Evolutionary conservation across 2,329 filamentous ascomycete species (phyloP).

Genomic region (Arthrobotrys megalospora): DNA sequence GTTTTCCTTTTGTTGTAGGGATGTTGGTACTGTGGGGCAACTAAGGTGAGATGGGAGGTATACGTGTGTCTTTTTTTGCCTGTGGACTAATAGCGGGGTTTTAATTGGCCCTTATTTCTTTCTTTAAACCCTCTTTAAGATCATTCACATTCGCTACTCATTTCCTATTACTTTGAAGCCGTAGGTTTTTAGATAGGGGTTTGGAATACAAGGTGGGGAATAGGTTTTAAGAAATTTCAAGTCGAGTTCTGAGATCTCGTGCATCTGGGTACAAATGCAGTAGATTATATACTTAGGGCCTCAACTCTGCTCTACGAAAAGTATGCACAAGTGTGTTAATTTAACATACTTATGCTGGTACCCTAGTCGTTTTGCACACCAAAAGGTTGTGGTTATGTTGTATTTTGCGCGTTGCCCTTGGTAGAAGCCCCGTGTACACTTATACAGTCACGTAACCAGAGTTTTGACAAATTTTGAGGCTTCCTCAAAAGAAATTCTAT

Average conservation of each 20-base stretch:
- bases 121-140: neutral
- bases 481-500: too few relatives aligned
- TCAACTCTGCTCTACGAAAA: too few relatives aligned
- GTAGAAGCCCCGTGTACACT: too few relatives aligned
- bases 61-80: constrained; percentile 3
- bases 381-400: too few relatives aligned
- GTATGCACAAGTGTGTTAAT: too few relatives aligned
- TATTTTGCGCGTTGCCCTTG: too few relatives aligned
- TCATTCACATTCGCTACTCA: constrained; percentile 10
- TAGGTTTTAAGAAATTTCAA: neutral
- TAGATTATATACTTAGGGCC: too few relatives aligned
- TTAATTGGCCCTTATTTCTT: neutral
- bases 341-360: too few relatives aligned
- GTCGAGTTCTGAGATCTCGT: neutral
- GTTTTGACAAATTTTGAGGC: too few relatives aligned
- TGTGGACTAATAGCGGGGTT: constrained; percentile 1
- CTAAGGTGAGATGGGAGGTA: neutral
- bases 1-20: neutral
- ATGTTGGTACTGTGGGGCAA: neutral
- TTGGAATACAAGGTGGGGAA: constrained; percentile 12
- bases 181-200: constrained; percentile 16
- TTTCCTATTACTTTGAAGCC: neutral
- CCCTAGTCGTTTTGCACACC: too few relatives aligned
- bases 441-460: too few relatives aligned
- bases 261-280: too few relatives aligned